A percentile compares a stretch with the other conserved stretches of the same genome.
phyloP scores from a whole-genome alignment of 2,329 filamentous ascomycete species.

The Albifimbria verrucaria region DNA sequence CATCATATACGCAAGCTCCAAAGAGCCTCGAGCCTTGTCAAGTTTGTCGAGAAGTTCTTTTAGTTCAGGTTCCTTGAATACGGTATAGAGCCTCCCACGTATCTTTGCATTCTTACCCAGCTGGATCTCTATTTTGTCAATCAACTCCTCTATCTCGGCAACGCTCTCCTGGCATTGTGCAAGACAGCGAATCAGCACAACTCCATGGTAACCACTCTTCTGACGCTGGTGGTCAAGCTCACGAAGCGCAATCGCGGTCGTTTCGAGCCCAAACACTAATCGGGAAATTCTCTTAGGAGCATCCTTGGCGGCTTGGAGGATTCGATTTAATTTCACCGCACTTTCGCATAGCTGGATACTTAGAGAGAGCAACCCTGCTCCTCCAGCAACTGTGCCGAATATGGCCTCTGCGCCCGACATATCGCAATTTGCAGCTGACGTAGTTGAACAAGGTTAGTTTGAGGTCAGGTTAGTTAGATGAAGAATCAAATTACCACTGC shows the following conservation, averaged over 20 bases:
- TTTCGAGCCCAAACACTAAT: not conserved
- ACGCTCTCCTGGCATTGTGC: not conserved
- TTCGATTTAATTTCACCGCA: not conserved
- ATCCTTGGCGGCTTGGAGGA: not conserved
- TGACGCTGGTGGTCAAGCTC: not conserved
- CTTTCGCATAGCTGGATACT: not conserved
- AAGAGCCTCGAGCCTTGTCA: not conserved
- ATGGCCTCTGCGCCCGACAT: not conserved
- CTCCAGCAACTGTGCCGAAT: not conserved
- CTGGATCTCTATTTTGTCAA: not conserved
- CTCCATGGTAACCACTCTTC: not conserved
- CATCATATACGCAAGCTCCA: not conserved
- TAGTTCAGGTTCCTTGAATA: not conserved
- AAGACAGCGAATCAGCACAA: not conserved
- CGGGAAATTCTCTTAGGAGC: not conserved
- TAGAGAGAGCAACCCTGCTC: not conserved
- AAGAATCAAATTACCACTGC: not conserved
- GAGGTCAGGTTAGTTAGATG: not conserved
- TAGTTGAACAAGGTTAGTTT: not conserved
- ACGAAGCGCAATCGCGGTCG: not conserved
- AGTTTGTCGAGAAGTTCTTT: not conserved
- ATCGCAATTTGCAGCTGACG: not conserved
- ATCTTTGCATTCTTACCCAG: not conserved
- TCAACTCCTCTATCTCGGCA: not conserved
- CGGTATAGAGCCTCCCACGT: not conserved